phyloP scores from a whole-genome alignment of 2,329 filamentous ascomycete species.

The Claviceps arundinis region DNA sequence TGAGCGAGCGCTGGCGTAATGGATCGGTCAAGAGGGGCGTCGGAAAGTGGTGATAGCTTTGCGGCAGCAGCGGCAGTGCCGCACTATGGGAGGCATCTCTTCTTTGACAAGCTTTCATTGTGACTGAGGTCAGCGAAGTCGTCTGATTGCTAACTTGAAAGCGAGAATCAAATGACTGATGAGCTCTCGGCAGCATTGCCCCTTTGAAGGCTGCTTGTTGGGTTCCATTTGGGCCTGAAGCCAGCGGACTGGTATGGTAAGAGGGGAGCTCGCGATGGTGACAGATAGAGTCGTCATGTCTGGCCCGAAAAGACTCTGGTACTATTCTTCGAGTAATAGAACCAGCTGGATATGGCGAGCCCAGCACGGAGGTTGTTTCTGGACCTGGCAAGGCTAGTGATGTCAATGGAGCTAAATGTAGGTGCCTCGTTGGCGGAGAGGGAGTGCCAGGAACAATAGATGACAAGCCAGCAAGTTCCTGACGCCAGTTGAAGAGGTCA shows the following conservation, averaged over 20 bases:
- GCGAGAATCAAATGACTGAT: not conserved
- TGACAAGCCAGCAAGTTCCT: not conserved
- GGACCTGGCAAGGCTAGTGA: not conserved
- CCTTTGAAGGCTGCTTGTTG: not conserved
- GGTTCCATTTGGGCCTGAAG: not conserved
- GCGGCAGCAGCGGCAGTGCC: not conserved
- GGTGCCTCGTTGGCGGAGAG: not conserved
- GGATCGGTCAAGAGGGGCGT: not conserved
- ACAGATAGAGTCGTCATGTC: not conserved
- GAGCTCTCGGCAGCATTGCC: not conserved
- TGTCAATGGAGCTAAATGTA: not conserved
- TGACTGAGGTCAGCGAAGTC: not conserved
- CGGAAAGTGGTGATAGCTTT: not conserved
- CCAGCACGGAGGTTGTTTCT: not conserved
- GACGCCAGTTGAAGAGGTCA: not conserved
- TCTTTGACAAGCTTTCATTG: not conserved
- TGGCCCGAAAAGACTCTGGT: not conserved
- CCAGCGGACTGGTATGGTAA: not conserved
- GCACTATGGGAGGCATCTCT: not conserved
- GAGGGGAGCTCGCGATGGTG: not conserved
- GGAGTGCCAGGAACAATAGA: not conserved
- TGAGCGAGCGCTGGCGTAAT: slow-evolving; percentile 2
- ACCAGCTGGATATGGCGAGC: not conserved
- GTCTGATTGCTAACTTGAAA: not conserved
- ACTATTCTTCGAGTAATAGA: not conserved